phyloP scores from a whole-genome alignment of 2,329 filamentous ascomycete species.

The Blastomyces percursus region DNA sequence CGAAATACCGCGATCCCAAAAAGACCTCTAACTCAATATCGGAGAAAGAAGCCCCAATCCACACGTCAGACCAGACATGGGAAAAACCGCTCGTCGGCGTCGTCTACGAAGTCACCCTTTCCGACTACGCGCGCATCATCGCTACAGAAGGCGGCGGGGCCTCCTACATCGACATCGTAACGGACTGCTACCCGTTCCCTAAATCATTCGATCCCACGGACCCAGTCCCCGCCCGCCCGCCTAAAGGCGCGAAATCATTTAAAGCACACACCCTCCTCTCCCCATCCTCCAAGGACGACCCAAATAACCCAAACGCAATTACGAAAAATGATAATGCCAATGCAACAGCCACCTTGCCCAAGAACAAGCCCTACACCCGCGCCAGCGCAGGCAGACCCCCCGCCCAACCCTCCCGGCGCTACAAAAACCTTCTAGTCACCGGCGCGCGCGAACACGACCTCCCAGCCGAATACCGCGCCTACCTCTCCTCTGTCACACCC shows the following conservation, averaged over 20 bases:
- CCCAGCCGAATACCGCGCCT: constrained; percentile 64
- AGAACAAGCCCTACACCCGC: background rate
- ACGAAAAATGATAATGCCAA: constrained; percentile 6
- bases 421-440: constrained; percentile 66
- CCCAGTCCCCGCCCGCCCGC: constrained; percentile 53
- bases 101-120: constrained; percentile 81
- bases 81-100: constrained; percentile 77
- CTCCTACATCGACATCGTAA: constrained; percentile 71
- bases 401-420: constrained; percentile 72
- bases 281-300: constrained; percentile 33
- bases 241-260: constrained; percentile 48
- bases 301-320: constrained; percentile 18
- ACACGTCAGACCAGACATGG: constrained; percentile 43
- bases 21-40: constrained; percentile 13
- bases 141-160: constrained; percentile 80
- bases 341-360: constrained; percentile 6
- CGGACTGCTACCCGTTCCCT: constrained; percentile 64
- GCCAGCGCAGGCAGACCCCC: constrained; percentile 38
- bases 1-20: constrained; percentile 44
- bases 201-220: constrained; percentile 37
- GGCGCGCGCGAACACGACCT: constrained; percentile 73
- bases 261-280: constrained; percentile 77
- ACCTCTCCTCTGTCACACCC: constrained; percentile 56
- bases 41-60: background rate
- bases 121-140: constrained; percentile 77